Evolutionary conservation across 1,139 yeast genomes (phyloP), one percentile per base, ranked within the genome.

Genomic region (Yamadazyma songkhlaensis): DNA sequence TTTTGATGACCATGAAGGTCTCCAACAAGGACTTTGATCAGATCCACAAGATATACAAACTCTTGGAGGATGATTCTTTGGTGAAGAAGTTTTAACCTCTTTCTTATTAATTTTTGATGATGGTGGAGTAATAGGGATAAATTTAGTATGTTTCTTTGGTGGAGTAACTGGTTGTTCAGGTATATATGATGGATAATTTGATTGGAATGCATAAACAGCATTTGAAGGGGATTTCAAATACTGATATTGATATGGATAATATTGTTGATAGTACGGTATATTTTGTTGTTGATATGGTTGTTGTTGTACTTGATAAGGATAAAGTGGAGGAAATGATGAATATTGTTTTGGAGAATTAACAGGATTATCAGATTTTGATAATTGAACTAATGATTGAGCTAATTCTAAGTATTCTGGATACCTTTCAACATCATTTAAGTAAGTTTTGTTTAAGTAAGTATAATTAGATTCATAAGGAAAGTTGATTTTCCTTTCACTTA

Each of bases 21-120:
- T 78, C 98, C 98, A 92, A 61, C 98, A 92, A 9, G 98, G 98
- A 9, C 96, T 86, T 50, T 85, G 95, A 46, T 83, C 86, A 1
- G 94, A 81, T 9, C 90, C 89, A 63, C 98, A 92, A 4, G 97
- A 87, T 24, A 92, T 82, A 59, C 98, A 92, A 41, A 77, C 74
- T 50, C 90, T 71, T 29, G 62, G 55, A 31, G 63, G 61, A 37
- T 59, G 64, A 38, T 49, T 53, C 40, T 54, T 58, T 17, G 70
- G 63, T 3, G 74, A 73, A n/a, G 72, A 61, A 45, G 57, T 62
- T 10, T 36, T 15, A 35, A 56, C 43, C 12, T 67, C 72, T 36
- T 64, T 55, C 7, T 63, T 41, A 11, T 31, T 22, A 10, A 29
- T 13, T 40, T 62, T 62, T 31, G 66, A 53, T 4, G 71, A 59